These are phyloP conservation scores for Phytophthora citricola DNA, from an alignment of 352 stramenopile genomes.

Conservation along the genomic window DNA sequence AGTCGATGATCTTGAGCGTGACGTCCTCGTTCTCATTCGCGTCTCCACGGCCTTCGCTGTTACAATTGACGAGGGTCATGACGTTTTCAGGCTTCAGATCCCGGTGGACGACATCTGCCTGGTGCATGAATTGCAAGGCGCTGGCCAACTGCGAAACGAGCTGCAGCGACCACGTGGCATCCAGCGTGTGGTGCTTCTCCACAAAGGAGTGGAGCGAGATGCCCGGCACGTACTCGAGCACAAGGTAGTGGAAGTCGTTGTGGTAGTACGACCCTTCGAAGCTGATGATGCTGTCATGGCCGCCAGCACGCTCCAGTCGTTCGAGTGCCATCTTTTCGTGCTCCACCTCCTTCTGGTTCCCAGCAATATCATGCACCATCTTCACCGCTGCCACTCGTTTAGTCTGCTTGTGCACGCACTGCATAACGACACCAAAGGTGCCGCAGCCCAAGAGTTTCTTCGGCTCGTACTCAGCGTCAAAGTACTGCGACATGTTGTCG, in stretches of 20 bases:
- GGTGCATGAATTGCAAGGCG: slow-evolving; percentile 75
- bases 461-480: slow-evolving; percentile 74
- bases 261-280: slow-evolving; percentile 73
- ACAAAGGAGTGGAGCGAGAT: slow-evolving; percentile 79
- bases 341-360: slow-evolving; percentile 60
- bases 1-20: slow-evolving; percentile 89
- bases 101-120: slow-evolving; percentile 75
- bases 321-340: slow-evolving; percentile 66
- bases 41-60: slow-evolving; percentile 7
- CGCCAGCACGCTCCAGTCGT: slow-evolving; percentile 58
- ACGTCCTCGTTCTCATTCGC: slow-evolving; percentile 37
- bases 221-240: slow-evolving; percentile 77
- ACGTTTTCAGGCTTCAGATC: slow-evolving; percentile 92
- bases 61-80: slow-evolving; percentile 51
- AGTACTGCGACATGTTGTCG: slow-evolving; percentile 43
- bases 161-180: slow-evolving; percentile 51
- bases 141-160: slow-evolving; percentile 70
- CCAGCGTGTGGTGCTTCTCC: slow-evolving; percentile 54
- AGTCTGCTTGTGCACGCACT: slow-evolving; percentile 74
- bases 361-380: slow-evolving; percentile 72
- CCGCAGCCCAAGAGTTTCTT: slow-evolving; percentile 70
- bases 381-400: slow-evolving; percentile 75
- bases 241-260: slow-evolving; percentile 86
- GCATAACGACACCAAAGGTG: slow-evolving; percentile 86
- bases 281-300: slow-evolving; percentile 68